phyloP scores from a whole-genome alignment of 768 basidiomycete genomes.

The Amanita muscaria region DNA sequence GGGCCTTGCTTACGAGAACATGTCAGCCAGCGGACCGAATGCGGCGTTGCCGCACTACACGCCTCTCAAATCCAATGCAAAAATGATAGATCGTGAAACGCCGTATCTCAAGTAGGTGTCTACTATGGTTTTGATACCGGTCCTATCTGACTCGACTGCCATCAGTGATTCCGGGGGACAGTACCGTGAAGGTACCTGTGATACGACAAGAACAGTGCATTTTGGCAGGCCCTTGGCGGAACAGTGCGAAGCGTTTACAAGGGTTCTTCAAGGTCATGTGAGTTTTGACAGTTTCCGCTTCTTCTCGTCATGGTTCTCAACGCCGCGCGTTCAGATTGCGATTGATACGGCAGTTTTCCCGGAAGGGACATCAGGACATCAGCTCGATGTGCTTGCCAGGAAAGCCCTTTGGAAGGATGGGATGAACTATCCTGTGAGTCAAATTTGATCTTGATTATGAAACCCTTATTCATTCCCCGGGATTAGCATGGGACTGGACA shows the following conservation, averaged over 20 bases:
- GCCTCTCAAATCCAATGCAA: slow-evolving; percentile 60
- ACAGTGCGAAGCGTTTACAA: slow-evolving; percentile 85
- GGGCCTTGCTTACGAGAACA: slow-evolving; percentile 85
- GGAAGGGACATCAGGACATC: slow-evolving; percentile 74
- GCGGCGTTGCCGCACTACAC: slow-evolving; percentile 93
- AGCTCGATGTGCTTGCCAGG: slow-evolving; percentile 85
- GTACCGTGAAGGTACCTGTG: slow-evolving; percentile 84
- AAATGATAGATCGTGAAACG: slow-evolving; percentile 63
- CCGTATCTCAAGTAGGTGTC: slow-evolving; percentile 81
- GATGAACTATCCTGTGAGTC: slow-evolving; percentile 59
- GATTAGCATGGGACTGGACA: slow-evolving; percentile 87
- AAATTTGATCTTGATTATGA: neutral
- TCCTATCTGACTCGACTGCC: slow-evolving; percentile 7
- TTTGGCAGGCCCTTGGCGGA: slow-evolving; percentile 84
- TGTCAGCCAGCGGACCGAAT: slow-evolving; percentile 84
- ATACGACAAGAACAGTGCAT: slow-evolving; percentile 75
- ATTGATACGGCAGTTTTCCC: slow-evolving; percentile 90
- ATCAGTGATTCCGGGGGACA: slow-evolving; percentile 86
- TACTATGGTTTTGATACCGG: slow-evolving; percentile 9
- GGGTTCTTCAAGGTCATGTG: slow-evolving; percentile 95
- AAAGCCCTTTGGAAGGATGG: slow-evolving; percentile 84
- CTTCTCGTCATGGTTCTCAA: slow-evolving; percentile 11
- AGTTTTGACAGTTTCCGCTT: slow-evolving; percentile 26
- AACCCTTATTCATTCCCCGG: slow-evolving; percentile 3
- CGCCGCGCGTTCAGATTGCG: slow-evolving; percentile 54